Evolutionary conservation across 768 basidiomycete genomes (phyloP).

Genomic region (Leucosporidium yakuticum): DNA sequence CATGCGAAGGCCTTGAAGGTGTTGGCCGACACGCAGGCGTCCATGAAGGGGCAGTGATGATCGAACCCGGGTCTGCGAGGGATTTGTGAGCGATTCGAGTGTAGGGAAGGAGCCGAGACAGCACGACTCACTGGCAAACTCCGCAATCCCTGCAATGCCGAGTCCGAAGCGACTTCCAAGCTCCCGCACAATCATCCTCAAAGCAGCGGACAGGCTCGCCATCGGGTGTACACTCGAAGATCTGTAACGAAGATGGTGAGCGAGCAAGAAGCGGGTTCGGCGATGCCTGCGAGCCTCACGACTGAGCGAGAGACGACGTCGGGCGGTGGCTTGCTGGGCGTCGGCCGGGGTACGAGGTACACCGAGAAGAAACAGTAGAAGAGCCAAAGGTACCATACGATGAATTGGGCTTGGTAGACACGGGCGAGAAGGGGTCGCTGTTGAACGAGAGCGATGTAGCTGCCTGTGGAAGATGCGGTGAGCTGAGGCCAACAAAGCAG

Average conservation of each 20-base stretch:
- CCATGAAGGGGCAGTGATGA: slow-evolving; percentile 32
- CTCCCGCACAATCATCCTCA: slow-evolving; percentile 10
- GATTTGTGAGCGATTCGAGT: not conserved
- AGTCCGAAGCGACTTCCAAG: slow-evolving; percentile 17
- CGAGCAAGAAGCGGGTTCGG: no score
- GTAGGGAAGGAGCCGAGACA: not conserved
- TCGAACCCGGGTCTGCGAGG: slow-evolving; percentile 11
- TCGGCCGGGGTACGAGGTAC: slow-evolving; percentile 1
- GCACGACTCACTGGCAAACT: not conserved
- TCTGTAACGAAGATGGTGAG: not conserved
- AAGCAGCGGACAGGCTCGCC: slow-evolving; percentile 7
- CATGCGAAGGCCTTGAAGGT: not conserved
- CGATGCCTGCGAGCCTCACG: not conserved
- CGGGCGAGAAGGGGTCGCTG: not conserved
- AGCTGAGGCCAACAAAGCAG: no score
- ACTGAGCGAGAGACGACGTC: slow-evolving; percentile 3
- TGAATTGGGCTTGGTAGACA: slow-evolving; percentile 9
- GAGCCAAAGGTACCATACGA: slow-evolving; percentile 1
- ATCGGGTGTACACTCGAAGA: slow-evolving; percentile 12
- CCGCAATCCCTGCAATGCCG: slow-evolving; percentile 20
- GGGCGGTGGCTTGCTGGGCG: not conserved
- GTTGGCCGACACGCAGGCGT: slow-evolving; percentile 4
- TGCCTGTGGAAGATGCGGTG: not conserved
- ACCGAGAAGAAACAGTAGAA: slow-evolving; percentile 12
- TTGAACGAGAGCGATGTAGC: slow-evolving; percentile 10